Percentiles rank a stretch among this genome's conserved stretches.
Evolutionary conservation across 169 alveolate species (phyloP).

Genomic region (Cryptosporidium felis): DNA sequence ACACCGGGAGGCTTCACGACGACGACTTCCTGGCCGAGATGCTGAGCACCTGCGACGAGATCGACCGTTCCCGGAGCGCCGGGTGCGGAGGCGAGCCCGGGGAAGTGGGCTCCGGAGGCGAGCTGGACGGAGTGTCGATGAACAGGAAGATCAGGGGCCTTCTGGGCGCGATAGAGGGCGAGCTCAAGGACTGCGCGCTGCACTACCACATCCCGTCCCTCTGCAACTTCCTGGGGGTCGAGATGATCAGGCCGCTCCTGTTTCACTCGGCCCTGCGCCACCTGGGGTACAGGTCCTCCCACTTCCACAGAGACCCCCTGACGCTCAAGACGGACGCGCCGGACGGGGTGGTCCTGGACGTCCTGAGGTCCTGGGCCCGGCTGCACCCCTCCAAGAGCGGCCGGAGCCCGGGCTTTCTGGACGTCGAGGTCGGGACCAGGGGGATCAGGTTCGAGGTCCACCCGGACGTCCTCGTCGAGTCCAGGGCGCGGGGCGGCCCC

Average conservation of each 20-base stretch:
- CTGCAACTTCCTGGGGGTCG: slow-evolving; percentile 72
- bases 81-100: neutral
- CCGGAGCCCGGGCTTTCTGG: neutral
- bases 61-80: neutral
- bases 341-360: slow-evolving; percentile 86
- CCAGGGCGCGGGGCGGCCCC: slow-evolving; percentile 22
- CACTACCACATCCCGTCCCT: slow-evolving; percentile 79
- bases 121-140: slow-evolving; percentile 28
- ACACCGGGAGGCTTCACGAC: slow-evolving; percentile 79
- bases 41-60: slow-evolving; percentile 71
- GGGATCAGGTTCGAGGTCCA: slow-evolving; percentile 36
- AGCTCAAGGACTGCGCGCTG: slow-evolving; percentile 76
- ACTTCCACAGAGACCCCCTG: slow-evolving; percentile 89
- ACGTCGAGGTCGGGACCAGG: neutral
- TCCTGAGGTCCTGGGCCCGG: slow-evolving; percentile 81
- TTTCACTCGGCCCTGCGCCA: slow-evolving; percentile 79
- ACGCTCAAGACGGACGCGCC: slow-evolving; percentile 90
- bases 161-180: slow-evolving; percentile 71
- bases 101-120: neutral
- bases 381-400: slow-evolving; percentile 45
- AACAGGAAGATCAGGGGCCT: slow-evolving; percentile 38
- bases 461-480: slow-evolving; percentile 28
- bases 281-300: slow-evolving; percentile 87
- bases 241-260: slow-evolving; percentile 73
- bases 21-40: slow-evolving; percentile 67